Evolutionary conservation across 495 filamentous ascomycete genomes (phyloP).

Genomic region (Aspergillus coremiiformis): DNA sequence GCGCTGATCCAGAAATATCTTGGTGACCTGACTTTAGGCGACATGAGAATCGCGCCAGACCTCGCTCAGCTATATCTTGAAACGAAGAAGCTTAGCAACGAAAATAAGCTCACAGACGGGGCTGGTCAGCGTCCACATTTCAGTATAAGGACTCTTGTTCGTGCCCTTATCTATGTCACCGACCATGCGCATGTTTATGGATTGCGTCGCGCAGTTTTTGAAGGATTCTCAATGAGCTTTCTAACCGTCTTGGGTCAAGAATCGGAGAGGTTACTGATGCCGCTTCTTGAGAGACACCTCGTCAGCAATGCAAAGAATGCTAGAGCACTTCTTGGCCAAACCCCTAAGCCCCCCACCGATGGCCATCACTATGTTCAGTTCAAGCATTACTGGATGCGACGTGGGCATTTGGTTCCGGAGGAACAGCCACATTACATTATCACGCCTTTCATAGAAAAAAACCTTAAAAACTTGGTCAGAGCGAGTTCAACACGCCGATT

Average conservation of each 20-base stretch:
- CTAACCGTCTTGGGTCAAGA: slow-evolving; percentile 72
- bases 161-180: slow-evolving; percentile 76
- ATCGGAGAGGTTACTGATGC: slow-evolving; percentile 69
- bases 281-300: slow-evolving; percentile 75
- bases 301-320: slow-evolving; percentile 59
- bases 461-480: slow-evolving; percentile 86
- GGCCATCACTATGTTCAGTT: slow-evolving; percentile 77
- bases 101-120: slow-evolving; percentile 83
- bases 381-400: slow-evolving; percentile 85
- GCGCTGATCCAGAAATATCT: slow-evolving; percentile 83
- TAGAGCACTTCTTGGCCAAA: slow-evolving; percentile 61
- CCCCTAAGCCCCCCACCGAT: slow-evolving; percentile 66
- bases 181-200: slow-evolving; percentile 81
- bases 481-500: slow-evolving; percentile 87
- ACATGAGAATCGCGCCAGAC: slow-evolving; percentile 61
- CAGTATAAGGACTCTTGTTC: slow-evolving; percentile 89
- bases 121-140: slow-evolving; percentile 92
- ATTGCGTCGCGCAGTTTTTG: slow-evolving; percentile 78
- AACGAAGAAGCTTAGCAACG: slow-evolving; percentile 70
- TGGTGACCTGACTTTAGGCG: slow-evolving; percentile 54
- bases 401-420: slow-evolving; percentile 57
- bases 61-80: slow-evolving; percentile 80
- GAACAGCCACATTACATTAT: slow-evolving; percentile 88
- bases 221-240: slow-evolving; percentile 99
- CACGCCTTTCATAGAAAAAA: slow-evolving; percentile 88